Evolutionary conservation across 805 yeast species (phyloP).

Genomic region (Candida orba): DNA sequence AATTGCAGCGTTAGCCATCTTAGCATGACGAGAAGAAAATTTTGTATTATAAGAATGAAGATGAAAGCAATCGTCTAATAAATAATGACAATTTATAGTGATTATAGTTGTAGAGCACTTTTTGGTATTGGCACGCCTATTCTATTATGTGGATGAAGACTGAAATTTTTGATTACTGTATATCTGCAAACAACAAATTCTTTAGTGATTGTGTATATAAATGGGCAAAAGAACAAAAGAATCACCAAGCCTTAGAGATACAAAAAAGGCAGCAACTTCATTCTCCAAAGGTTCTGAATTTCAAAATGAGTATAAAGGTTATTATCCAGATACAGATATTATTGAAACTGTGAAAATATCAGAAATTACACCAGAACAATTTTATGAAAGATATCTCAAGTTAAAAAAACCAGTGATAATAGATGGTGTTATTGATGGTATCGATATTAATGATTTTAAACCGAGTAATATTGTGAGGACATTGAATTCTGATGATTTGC

Average conservation of each 20-base stretch:
- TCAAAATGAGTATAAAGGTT: conserved; percentile 11
- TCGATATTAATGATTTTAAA: conserved; percentile 29
- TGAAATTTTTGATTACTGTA: no score
- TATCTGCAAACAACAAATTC: neutral
- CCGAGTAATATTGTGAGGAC: conserved; percentile 30
- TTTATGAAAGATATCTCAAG: conserved; percentile 12
- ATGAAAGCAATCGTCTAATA: neutral
- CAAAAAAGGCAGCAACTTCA: neutral
- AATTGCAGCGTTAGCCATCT: conserved; percentile 48
- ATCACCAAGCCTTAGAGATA: neutral
- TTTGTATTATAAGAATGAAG: no score
- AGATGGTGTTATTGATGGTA: conserved; percentile 29
- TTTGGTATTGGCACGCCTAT: neutral
- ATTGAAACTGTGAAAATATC: conserved; percentile 2
- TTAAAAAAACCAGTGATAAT: conserved; percentile 41
- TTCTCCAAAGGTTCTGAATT: conserved; percentile 1
- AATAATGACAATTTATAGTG: neutral
- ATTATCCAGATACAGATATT: conserved; percentile 3
- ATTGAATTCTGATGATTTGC: conserved; percentile 27
- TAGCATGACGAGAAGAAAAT: conserved; percentile 1
- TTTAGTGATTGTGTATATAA: neutral
- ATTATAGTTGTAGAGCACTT: neutral
- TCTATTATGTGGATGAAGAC: conserved; percentile 5
- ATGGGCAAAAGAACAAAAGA: conserved; percentile 6
- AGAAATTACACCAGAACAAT: conserved; percentile 4